phyloP scores from a whole-genome alignment of 2,329 filamentous ascomycete genomes.

The Shiraia sp. region DNA sequence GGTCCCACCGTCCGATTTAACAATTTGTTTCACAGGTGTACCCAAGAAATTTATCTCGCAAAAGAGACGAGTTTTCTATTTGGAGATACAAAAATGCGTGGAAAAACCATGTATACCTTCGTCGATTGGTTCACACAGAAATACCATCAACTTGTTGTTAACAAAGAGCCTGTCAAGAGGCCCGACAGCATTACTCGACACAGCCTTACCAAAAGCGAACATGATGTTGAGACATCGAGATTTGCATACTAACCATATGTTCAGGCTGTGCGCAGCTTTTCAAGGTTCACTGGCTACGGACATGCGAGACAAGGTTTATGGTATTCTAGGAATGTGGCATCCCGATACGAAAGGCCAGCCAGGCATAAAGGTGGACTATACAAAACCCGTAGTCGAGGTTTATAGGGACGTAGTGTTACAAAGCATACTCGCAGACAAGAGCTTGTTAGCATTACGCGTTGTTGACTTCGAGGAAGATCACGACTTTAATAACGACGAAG shows the following conservation, averaged over 20 bases:
- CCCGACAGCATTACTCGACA: not conserved
- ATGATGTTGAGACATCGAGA: not conserved
- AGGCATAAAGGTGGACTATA: not conserved
- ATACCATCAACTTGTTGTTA: not conserved
- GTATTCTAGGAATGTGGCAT: not conserved
- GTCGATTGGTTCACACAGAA: not conserved
- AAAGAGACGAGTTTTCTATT: not conserved
- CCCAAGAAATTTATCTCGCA: constrained; percentile 1
- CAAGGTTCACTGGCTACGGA: not conserved
- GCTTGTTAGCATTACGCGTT: not conserved
- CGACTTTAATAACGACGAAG: not conserved
- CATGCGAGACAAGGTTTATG: constrained; percentile 1
- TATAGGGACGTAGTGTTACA: not conserved
- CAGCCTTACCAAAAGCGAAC: not conserved
- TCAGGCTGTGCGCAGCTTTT: not conserved
- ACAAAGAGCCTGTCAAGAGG: not conserved
- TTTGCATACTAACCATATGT: not conserved
- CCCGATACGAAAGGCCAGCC: not conserved
- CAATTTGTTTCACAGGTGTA: too few relatives aligned
- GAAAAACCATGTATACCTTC: not conserved
- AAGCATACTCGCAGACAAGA: not conserved
- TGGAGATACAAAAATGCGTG: not conserved
- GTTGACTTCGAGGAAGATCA: not conserved
- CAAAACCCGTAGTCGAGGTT: not conserved
- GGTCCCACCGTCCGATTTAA: too few relatives aligned